phyloP scores from a whole-genome alignment of 2,329 filamentous ascomycete species.

The Thelonectria discophora region DNA sequence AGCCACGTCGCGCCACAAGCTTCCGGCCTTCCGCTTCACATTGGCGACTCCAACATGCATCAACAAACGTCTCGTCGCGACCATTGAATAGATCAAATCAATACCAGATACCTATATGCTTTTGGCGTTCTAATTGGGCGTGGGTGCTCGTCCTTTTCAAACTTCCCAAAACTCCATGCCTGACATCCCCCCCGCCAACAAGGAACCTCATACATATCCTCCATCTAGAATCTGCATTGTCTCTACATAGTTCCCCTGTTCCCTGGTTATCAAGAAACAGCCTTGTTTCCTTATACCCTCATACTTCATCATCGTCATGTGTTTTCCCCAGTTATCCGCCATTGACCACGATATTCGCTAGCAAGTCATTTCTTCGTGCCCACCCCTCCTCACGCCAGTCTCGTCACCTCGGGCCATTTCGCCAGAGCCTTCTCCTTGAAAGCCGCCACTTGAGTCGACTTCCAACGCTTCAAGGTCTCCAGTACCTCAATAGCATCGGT shows the following conservation, averaged over 20 bases:
- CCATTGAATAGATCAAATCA: background rate
- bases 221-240: conserved; percentile 22
- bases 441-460: conserved; percentile 56
- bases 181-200: conserved; percentile 10
- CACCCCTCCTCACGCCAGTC: conserved; percentile 48
- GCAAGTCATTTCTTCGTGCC: conserved; percentile 3
- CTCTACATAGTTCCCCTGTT: background rate
- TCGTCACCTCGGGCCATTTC: conserved; percentile 62
- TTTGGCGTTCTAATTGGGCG: conserved; percentile 34
- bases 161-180: conserved; percentile 40
- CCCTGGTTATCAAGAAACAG: background rate
- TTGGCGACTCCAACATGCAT: too few relatives aligned
- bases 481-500: conserved; percentile 63
- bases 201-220: conserved; percentile 35
- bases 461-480: conserved; percentile 58
- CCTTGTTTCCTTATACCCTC: background rate
- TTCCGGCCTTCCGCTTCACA: background rate
- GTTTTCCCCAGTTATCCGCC: conserved; percentile 5
- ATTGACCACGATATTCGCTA: conserved; percentile 1
- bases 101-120: conserved; percentile 19
- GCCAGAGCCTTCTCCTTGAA: conserved; percentile 59
- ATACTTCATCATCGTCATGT: conserved; percentile 5
- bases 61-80: too few relatives aligned
- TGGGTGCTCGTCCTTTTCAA: conserved; percentile 37
- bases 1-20: background rate